phyloP scores from a whole-genome alignment of 176 grass and related monocot species.

The Zoysia pacifica region DNA sequence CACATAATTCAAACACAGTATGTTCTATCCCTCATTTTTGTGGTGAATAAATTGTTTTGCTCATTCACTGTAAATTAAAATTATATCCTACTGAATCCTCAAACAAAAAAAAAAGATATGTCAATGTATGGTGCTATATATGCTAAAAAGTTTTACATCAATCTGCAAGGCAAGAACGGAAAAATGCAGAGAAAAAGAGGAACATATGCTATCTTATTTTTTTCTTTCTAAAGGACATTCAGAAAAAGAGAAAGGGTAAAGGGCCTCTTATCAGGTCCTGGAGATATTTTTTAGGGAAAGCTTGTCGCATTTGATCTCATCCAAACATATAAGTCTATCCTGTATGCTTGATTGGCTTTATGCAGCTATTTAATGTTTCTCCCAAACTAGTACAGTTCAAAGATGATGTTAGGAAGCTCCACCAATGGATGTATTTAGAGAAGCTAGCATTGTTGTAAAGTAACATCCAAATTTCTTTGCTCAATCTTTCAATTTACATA shows the following conservation, averaged over 20 bases:
- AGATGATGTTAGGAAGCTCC: neutral
- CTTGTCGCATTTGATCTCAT: neutral
- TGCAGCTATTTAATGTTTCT: neutral
- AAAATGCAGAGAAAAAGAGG: neutral
- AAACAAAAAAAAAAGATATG: neutral
- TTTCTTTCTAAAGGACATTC: neutral
- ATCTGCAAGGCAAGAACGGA: neutral
- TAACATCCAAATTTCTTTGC: neutral
- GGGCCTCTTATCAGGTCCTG: neutral
- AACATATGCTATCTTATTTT: neutral
- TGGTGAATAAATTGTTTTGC: neutral
- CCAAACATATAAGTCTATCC: neutral
- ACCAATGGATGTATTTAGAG: neutral
- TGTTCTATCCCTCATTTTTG: neutral
- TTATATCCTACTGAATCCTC: too few species aligned
- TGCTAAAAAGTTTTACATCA: too few species aligned
- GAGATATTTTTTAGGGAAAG: constrained; percentile 14
- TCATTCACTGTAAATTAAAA: neutral
- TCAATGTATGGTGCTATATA: too few species aligned
- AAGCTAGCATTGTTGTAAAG: neutral
- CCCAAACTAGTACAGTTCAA: neutral
- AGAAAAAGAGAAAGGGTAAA: neutral
- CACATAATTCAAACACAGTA: neutral
- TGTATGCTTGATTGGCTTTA: neutral
- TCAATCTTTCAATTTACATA: neutral